These are phyloP conservation scores for Coemansia sp. DNA, from an alignment of 192 early-diverging fungal genomes.

Conservation along the genomic window DNA sequence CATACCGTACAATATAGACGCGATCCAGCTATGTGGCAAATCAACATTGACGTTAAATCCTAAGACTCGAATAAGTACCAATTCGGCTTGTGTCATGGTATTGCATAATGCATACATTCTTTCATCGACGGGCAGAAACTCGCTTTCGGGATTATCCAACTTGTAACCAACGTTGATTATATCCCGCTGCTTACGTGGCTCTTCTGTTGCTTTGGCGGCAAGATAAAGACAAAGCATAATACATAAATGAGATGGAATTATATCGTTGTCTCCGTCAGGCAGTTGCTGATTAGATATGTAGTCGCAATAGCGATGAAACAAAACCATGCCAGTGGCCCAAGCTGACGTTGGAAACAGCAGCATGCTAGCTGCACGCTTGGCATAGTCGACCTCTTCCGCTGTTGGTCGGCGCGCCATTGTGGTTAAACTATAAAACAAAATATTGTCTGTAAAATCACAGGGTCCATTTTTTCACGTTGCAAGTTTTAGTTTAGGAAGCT, in stretches of 20 bases:
- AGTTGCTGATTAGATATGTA: background rate
- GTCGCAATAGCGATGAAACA: constrained; percentile 39
- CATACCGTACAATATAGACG: constrained; percentile 34
- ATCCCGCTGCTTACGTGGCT: constrained; percentile 40
- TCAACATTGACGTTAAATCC: constrained; percentile 40
- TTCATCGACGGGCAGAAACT: constrained; percentile 11
- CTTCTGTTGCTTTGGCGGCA: constrained; percentile 43
- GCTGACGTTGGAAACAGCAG: constrained; percentile 38
- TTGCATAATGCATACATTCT: constrained; percentile 22
- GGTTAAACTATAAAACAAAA: background rate
- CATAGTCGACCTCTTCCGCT: constrained; percentile 20
- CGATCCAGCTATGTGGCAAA: constrained; percentile 36
- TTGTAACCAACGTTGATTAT: constrained; percentile 36
- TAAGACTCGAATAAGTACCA: constrained; percentile 24
- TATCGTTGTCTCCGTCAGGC: background rate
- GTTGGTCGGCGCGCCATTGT: constrained; percentile 13
- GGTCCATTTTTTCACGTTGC: background rate
- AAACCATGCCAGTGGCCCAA: constrained; percentile 29
- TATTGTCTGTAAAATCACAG: background rate
- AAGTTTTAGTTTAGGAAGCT: background rate
- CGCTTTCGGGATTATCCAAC: constrained; percentile 14
- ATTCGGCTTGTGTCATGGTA: constrained; percentile 30
- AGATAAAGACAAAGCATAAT: constrained; percentile 42
- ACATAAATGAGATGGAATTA: constrained; percentile 20
- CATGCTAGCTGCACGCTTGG: constrained; percentile 21